Percentiles rank a stretch among this genome's conserved stretches.
Evolutionary conservation across 2,329 filamentous ascomycete genomes (phyloP).

Genomic region (Diaporthe longicolla): DNA sequence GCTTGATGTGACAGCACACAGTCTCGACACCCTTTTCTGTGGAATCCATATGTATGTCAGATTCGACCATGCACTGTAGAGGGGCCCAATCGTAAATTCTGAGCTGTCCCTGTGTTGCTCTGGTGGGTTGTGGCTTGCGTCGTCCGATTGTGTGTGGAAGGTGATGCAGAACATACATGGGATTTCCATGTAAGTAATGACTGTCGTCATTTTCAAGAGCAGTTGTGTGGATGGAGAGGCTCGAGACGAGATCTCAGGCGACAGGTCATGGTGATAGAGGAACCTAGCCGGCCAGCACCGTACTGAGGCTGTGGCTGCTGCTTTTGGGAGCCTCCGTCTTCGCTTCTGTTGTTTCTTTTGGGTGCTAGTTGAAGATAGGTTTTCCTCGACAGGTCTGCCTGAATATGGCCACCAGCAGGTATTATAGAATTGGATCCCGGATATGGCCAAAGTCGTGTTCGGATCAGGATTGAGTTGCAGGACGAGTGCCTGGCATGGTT

Average conservation of each 20-base stretch:
- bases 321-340: not conserved
- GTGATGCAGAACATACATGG: slow-evolving; percentile 27
- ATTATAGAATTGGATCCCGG: not conserved
- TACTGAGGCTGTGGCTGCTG: not conserved
- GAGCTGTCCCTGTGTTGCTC: slow-evolving; percentile 19
- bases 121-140: slow-evolving; percentile 23
- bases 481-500: not conserved
- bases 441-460: not conserved
- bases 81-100: slow-evolving; percentile 16
- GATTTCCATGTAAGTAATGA: slow-evolving; percentile 17
- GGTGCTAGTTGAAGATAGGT: not conserved
- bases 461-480: not conserved
- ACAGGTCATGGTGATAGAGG: slow-evolving; percentile 2
- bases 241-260: slow-evolving; percentile 8
- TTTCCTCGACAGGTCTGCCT: not conserved
- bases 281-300: not conserved
- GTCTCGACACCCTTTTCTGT: not conserved
- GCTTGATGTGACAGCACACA: slow-evolving; percentile 30
- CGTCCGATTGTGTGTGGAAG: not conserved
- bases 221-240: not conserved
- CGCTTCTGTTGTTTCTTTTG: not conserved
- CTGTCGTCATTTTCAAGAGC: slow-evolving; percentile 15
- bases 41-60: slow-evolving; percentile 1
- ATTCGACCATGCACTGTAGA: slow-evolving; percentile 9
- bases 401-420: not conserved